Evolutionary conservation across 2,329 filamentous ascomycete genomes (phyloP).

Genomic region (Grosmannia clavigera): DNA sequence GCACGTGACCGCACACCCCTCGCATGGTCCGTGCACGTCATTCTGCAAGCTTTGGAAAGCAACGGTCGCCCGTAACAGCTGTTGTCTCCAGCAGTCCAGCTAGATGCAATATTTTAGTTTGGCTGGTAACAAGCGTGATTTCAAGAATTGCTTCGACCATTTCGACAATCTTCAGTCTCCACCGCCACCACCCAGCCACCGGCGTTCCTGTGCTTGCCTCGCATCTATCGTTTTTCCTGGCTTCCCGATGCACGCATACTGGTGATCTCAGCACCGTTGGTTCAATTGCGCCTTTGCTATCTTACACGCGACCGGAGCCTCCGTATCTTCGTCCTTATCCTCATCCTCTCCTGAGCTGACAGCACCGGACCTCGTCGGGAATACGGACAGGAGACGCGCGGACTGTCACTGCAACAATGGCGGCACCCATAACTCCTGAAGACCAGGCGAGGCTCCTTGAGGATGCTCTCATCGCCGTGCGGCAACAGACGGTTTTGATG

Average conservation of each 20-base stretch:
- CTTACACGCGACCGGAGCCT: neutral
- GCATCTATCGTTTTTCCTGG: neutral
- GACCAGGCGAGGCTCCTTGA: slow-evolving; percentile 88
- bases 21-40: neutral
- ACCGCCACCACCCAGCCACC: neutral
- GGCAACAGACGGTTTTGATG: slow-evolving; percentile 95
- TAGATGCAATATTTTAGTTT: neutral
- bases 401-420: slow-evolving; percentile 4
- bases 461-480: slow-evolving; percentile 90
- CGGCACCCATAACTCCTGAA: slow-evolving; percentile 50
- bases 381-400: neutral
- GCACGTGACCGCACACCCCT: neutral
- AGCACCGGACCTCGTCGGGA: neutral
- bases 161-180: neutral
- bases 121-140: neutral
- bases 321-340: neutral
- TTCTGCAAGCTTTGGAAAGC: neutral
- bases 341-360: neutral
- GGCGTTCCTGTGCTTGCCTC: neutral
- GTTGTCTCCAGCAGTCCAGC: neutral
- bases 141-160: neutral
- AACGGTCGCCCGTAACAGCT: neutral
- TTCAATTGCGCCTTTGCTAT: neutral
- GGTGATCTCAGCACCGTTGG: neutral
- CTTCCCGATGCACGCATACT: neutral